Evolutionary conservation across 2,329 filamentous ascomycete species (phyloP), one percentile per base, ranked within the genome.

Genomic region (Aspergillus phoenicis): DNA sequence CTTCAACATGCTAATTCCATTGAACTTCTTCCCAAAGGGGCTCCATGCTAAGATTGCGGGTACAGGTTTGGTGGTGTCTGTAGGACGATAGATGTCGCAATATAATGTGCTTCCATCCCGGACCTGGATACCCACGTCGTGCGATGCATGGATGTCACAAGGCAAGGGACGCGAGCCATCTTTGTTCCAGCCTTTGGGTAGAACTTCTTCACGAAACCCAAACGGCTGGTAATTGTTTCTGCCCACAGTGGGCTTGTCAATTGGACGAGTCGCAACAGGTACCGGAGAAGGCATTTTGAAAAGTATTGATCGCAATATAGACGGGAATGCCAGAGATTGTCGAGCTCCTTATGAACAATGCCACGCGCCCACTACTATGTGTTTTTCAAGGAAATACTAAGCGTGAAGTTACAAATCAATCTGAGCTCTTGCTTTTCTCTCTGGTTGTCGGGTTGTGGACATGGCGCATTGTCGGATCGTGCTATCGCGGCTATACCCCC

Each of bases 151-250:
- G 15, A 56, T 47, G n/a, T 45, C 53, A 26, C 53, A 56, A 4
- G 39, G 53, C 39, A 56, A 45, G 11, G 53, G 53, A 24, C 53
- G 53, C 15, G 53, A 56, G 39, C 53, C 53, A n/a, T 56, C 17
- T 33, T 47, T 28, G 30, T 28, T 56, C 53, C 53, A 56, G 5
- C 53, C 53, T 24, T 47, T 30, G 10, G 39, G 53, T 20, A 56
- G 39, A 7, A 33, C 43, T 24, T 56, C 53, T 22, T 56, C 53
- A 15, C 41, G 53, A 33, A 47, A 47, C 4, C 53, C 53, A 47
- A 56, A 47, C 5, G 39, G 53, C 39, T 56, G 53, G 8, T 56
- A 56, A 11, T 56, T 56, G 26, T 56, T 56, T 56, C 53, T 47
- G 26, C 53, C 53, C 39, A 47, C 53, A 7, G 53, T 33, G 53